Evolutionary conservation across 768 basidiomycete species (phyloP).

Genomic region (Hydnomerulius pinastri): DNA sequence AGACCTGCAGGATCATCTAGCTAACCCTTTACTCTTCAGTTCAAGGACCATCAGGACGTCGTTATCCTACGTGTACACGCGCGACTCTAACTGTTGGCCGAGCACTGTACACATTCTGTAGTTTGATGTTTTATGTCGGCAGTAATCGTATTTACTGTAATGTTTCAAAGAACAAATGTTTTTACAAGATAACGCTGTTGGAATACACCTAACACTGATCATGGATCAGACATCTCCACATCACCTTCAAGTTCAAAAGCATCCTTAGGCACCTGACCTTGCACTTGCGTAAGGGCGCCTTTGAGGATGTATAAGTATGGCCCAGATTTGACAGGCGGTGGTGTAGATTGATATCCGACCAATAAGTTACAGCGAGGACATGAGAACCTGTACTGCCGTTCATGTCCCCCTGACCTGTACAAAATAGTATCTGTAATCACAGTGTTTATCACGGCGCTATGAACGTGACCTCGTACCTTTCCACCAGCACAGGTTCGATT

Average conservation of each 20-base stretch:
- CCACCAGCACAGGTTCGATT: slow-evolving; percentile 70
- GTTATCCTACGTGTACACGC: no score
- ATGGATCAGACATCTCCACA: slow-evolving; percentile 1
- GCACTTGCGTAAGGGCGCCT: slow-evolving; percentile 84
- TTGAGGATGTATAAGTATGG: slow-evolving; percentile 79
- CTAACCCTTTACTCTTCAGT: slow-evolving; percentile 10
- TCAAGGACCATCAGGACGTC: neutral
- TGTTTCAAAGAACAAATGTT: no score
- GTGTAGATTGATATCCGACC: slow-evolving; percentile 72
- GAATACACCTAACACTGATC: neutral
- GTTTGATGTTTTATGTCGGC: no score
- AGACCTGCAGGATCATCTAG: neutral
- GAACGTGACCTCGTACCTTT: slow-evolving; percentile 56
- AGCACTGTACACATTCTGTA: no score
- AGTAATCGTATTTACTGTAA: no score
- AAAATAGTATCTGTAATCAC: slow-evolving; percentile 16
- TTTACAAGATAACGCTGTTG: neutral
- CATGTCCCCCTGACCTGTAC: slow-evolving; percentile 63
- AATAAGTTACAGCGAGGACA: slow-evolving; percentile 52
- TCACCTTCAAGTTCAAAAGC: slow-evolving; percentile 65
- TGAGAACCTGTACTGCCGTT: slow-evolving; percentile 70
- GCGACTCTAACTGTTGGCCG: no score
- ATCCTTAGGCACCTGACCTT: slow-evolving; percentile 83
- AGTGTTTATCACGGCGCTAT: slow-evolving; percentile 13
- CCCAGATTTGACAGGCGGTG: slow-evolving; percentile 74